Evolutionary conservation across 345 rosid species (phyloP).

Genomic region (Adansonia digitata): DNA sequence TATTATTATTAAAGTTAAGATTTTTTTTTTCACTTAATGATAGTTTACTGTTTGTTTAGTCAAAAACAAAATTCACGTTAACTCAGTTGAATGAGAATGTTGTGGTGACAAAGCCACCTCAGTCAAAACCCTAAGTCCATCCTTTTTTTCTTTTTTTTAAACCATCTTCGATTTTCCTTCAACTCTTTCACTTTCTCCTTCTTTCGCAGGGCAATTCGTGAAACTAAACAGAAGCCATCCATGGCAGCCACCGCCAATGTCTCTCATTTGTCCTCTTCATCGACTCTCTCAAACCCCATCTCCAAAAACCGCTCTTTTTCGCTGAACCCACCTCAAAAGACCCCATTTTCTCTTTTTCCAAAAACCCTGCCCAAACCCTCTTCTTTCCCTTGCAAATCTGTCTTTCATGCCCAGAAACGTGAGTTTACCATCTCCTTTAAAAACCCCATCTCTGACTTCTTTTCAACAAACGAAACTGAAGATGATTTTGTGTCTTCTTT

Average conservation of each 20-base stretch:
- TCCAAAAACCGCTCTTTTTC: constrained; percentile 13
- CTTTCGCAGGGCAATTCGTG: background rate
- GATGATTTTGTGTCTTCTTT: constrained; percentile 1
- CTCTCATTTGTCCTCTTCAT: constrained; percentile 23
- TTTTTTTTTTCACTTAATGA: too few species aligned
- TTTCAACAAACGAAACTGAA: constrained; percentile 11
- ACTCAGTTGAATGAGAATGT: too few species aligned
- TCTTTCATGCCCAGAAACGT: constrained; percentile 20
- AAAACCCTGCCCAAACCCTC: constrained; percentile 47
- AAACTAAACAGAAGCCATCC: background rate
- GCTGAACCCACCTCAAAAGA: constrained; percentile 18
- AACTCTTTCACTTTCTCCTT: background rate
- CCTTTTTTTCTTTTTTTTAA: too few species aligned
- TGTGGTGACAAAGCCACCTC: background rate
- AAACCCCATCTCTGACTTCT: constrained; percentile 36
- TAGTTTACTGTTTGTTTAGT: too few species aligned
- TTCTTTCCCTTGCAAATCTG: constrained; percentile 14
- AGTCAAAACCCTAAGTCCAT: too few species aligned
- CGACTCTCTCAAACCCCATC: constrained; percentile 4
- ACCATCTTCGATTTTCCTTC: background rate
- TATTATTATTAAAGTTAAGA: too few species aligned
- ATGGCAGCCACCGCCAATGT: constrained; percentile 34
- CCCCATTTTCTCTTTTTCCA: constrained; percentile 17
- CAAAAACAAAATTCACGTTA: too few species aligned
- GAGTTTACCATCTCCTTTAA: constrained; percentile 25